Evolutionary conservation across 495 filamentous ascomycete species (phyloP), one percentile per base, ranked within the genome.

Genomic region (Tuber aestivum): DNA sequence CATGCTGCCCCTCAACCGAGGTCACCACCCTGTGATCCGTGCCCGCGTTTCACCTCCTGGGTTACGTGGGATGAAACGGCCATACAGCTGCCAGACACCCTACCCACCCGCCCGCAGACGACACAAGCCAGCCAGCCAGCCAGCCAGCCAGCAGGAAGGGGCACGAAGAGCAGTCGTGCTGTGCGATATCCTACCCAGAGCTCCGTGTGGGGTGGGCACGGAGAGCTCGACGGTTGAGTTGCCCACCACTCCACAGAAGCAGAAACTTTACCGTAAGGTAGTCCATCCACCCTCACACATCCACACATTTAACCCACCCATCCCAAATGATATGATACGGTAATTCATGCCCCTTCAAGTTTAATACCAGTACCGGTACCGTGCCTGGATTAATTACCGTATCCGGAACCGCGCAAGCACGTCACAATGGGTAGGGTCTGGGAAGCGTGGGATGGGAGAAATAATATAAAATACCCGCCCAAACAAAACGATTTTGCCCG

Each of bases 1-100:
- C 77, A 72, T 74, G 12, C 56, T 32, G 76, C 75, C 61, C 70
- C 76, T 56, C 73, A 72, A 78, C 76, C 76, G 73, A 72, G 70
- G 77, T 79, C 78, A 79, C 78, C 70, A 79, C 78, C 70, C 70
- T 79, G 76, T 79, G 78, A 79, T 79, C 78, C 78, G 78, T 79
- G 78, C 78, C 75, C 76, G 41, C 77, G 78, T 79, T 79, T 79
- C 78, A 79, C 79, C 72, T 79, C 75, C 38, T 42, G 56, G n/a
- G 56, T 32, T 65, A 32, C 12, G 56, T 32, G 27, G n/a, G 76
- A 72, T 79, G 41, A 79, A 79, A 79, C 77, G 77, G 77, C 71
- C 69, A 78, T 77, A 21, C 69, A 75, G 56, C 56, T 65, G 1
- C 56, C 56, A 65, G 56, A 3, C 56, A 32, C 56, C 12, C 10